Evolutionary conservation across 768 basidiomycete genomes (phyloP).

Genomic region (Panus rudis): DNA sequence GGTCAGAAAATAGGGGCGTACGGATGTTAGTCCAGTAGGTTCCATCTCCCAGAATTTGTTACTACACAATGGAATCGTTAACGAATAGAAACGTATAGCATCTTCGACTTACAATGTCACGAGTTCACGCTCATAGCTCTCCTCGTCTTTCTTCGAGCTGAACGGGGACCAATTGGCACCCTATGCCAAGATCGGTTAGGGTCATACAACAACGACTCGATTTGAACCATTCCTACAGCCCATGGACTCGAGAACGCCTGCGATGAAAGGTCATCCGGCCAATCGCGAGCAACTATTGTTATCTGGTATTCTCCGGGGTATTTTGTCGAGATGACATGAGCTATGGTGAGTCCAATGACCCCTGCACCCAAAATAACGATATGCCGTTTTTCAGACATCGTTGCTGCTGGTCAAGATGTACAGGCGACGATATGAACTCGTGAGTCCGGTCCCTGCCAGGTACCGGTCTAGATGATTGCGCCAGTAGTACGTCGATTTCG

Average conservation of each 20-base stretch:
- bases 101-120: constrained; percentile 32
- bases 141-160: constrained; percentile 27
- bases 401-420: too few species aligned
- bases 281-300: constrained; percentile 31
- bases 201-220: not conserved
- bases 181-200: constrained; percentile 17
- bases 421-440: too few species aligned
- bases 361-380: constrained; percentile 37
- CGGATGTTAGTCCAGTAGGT: constrained; percentile 34
- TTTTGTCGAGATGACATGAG: constrained; percentile 26
- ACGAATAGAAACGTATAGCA: too few species aligned
- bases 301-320: constrained; percentile 21
- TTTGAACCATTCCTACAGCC: constrained; percentile 29
- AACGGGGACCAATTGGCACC: constrained; percentile 43
- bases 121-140: constrained; percentile 32
- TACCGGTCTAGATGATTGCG: too few species aligned
- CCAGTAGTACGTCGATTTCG: too few species aligned
- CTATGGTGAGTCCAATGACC: constrained; percentile 38
- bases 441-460: too few species aligned
- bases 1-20: constrained; percentile 14
- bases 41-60: constrained; percentile 44
- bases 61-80: constrained; percentile 16
- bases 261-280: constrained; percentile 33
- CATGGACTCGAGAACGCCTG: constrained; percentile 46
- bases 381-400: constrained; percentile 3